Evolutionary conservation across 306 rosid genomes (phyloP).

Genomic region (Astragalus glycyphyllos): DNA sequence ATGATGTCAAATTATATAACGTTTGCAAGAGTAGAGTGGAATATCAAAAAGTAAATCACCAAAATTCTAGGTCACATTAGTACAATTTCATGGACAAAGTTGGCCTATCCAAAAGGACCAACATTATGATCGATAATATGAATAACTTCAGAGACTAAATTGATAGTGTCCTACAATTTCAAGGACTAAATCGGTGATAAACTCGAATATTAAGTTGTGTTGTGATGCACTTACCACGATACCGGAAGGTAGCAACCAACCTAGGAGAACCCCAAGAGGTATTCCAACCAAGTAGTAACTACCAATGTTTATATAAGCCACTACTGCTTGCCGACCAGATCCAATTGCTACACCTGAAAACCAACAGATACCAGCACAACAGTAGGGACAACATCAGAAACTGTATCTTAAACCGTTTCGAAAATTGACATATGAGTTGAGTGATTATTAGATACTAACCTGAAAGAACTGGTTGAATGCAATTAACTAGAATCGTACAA

Average conservation of each 20-base stretch:
- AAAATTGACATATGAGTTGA: background rate
- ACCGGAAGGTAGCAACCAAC: slow-evolving; percentile 57
- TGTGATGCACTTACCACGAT: slow-evolving; percentile 48
- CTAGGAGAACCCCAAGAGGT: slow-evolving; percentile 61
- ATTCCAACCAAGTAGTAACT: slow-evolving; percentile 65
- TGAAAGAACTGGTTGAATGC: slow-evolving; percentile 76
- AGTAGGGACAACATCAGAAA: background rate
- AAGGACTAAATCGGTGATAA: no score
- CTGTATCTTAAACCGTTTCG: no score
- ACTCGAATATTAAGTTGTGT: background rate
- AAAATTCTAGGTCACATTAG: no score
- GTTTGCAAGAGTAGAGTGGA: background rate
- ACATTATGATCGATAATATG: no score
- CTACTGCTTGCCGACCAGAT: slow-evolving; percentile 65
- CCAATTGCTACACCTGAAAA: slow-evolving; percentile 75
- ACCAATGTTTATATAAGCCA: slow-evolving; percentile 64
- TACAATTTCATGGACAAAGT: no score
- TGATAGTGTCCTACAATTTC: no score
- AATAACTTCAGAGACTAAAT: no score
- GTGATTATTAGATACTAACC: slow-evolving; percentile 47
- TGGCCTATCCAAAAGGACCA: no score
- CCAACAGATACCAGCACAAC: slow-evolving; percentile 21
- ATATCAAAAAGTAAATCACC: background rate
- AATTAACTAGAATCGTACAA: slow-evolving; percentile 64
- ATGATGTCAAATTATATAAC: background rate